Evolutionary conservation across 1,284 basidiomycete genomes (phyloP), one percentile per base, ranked within the genome.

Genomic region (Ceratobasidium sp.): DNA sequence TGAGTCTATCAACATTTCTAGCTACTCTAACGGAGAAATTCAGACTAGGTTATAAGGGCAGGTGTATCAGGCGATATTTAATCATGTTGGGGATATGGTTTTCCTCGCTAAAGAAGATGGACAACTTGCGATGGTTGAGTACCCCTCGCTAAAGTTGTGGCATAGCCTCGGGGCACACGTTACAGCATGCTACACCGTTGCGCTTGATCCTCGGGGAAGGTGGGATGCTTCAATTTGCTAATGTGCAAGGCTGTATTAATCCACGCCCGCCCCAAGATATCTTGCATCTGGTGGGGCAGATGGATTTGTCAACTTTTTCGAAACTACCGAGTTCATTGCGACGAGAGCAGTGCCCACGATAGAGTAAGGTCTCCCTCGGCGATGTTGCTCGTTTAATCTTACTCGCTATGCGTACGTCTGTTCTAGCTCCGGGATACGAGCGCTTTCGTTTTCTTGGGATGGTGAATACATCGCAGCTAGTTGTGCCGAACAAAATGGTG

Each of bases 131-230:
- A 75, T 75, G 72, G 72, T 75, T 39, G 72, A 75, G 28, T 94
- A 90, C 81, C 92, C 93, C 6, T 89, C 88, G 12, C 84, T 94
- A 23, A 83, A 86, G 5, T 80, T 90, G 23, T 84, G 89, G 53
- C 91, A 92, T 81, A 90, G 86, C 76, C 88, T 89, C 23, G 89
- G 91, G 2, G 92, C 93, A 46, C 93, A 95, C 82, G 91, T 94
- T 12, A 91, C 91, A 18, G 93, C 93, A n/a, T 93, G 92, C 81
- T 85, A 90, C 18, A 91, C 93, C 7, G 87, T 93, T 51, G 92
- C 92, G 2, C 84, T 94, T 51, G 93, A 94, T 84, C 93, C 93
- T 26, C 88, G 93, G 55, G 93, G 93, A 83, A 89, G 88, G 91
- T 90, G 66, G 70, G 83, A 81, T 18, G 73, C 33, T 3, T 39